These are phyloP conservation scores for Immersiella caudata DNA, from an alignment of 495 filamentous ascomycete species.

Conservation along the genomic window DNA sequence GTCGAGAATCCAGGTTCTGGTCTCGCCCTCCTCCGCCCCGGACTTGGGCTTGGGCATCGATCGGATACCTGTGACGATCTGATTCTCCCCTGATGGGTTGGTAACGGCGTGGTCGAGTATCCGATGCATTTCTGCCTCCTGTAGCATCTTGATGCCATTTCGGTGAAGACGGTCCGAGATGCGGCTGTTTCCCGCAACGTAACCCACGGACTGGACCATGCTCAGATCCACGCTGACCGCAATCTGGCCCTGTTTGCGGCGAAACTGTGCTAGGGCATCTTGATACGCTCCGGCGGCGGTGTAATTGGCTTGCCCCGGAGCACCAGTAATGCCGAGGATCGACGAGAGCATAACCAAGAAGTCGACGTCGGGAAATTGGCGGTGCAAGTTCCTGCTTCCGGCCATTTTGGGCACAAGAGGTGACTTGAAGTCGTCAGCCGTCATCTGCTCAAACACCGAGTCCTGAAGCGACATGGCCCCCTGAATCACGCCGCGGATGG, in stretches of 20 bases:
- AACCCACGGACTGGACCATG: slow-evolving; percentile 41
- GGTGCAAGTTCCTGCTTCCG: too few relatives aligned
- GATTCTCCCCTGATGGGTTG: too few relatives aligned
- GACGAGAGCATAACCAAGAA: slow-evolving; percentile 65
- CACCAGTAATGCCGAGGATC: slow-evolving; percentile 57
- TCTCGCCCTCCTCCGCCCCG: too few relatives aligned
- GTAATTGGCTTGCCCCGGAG: slow-evolving; percentile 56
- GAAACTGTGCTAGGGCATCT: slow-evolving; percentile 50
- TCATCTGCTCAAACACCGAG: not conserved
- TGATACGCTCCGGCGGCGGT: slow-evolving; percentile 59
- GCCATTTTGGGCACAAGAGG: too few relatives aligned
- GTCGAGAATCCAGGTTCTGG: too few relatives aligned
- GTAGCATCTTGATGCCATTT: slow-evolving; percentile 29
- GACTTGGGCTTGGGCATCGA: too few relatives aligned
- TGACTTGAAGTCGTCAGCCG: not conserved
- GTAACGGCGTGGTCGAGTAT: too few relatives aligned
- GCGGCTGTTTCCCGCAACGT: slow-evolving; percentile 31
- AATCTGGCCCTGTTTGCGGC: slow-evolving; percentile 38
- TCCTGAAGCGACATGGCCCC: not conserved
- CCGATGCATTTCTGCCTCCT: slow-evolving; percentile 37
- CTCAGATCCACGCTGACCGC: slow-evolving; percentile 53
- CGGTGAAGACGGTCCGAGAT: slow-evolving; percentile 24
- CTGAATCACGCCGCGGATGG: not conserved
- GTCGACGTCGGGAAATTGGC: slow-evolving; percentile 44
- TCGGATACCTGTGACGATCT: too few relatives aligned